A percentile compares a stretch with the other conserved stretches of the same genome.
These are phyloP conservation scores for Phlegmacium glaucopus DNA, from an alignment of 768 basidiomycete genomes.

Conservation along the genomic window DNA sequence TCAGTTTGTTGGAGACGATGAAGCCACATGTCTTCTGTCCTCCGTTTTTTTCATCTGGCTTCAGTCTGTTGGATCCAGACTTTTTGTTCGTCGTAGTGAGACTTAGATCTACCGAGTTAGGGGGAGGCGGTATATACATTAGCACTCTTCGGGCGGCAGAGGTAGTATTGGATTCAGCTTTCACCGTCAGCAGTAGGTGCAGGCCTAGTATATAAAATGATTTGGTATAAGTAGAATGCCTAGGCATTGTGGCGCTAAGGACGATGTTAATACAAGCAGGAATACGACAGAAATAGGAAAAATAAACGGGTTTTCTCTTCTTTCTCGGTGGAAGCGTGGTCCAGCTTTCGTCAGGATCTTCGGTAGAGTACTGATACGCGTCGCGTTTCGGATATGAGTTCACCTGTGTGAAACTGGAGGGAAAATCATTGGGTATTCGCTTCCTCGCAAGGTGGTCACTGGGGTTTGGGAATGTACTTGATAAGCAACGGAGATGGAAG, in stretches of 20 bases:
- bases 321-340: constrained; percentile 32
- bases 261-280: background rate
- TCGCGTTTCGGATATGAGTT: constrained; percentile 9
- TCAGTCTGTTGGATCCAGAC: background rate
- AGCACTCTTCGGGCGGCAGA: constrained; percentile 8
- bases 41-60: background rate
- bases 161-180: background rate
- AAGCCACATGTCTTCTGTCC: background rate
- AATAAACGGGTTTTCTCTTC: constrained; percentile 22
- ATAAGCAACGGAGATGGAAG: no score
- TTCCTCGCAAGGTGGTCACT: no score
- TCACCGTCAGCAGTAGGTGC: no score
- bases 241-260: background rate
- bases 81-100: background rate
- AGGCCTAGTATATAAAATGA: no score
- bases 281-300: background rate
- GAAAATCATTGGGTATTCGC: background rate
- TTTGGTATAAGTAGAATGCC: background rate
- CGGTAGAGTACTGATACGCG: constrained; percentile 23
- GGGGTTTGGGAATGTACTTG: no score
- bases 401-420: background rate
- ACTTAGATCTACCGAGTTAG: background rate
- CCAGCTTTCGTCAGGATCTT: constrained; percentile 35
- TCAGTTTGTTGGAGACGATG: background rate
- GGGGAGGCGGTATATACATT: constrained; percentile 20